Evolutionary conservation across 441 rosid species (phyloP).

Genomic region (Bocquillonia castaneifolia): DNA sequence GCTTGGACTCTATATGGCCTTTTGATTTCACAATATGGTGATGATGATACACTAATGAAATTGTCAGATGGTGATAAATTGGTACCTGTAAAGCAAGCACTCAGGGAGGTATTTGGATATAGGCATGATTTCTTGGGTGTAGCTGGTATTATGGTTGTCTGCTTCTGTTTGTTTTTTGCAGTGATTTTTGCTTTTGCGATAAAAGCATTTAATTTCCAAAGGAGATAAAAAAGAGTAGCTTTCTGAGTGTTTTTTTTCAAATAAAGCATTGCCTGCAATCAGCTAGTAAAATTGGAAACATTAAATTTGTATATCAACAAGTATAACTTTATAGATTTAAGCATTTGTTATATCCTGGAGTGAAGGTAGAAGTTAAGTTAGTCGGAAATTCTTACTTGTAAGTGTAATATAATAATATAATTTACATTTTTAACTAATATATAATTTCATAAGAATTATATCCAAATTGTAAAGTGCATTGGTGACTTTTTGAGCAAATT

Average conservation of each 20-base stretch:
- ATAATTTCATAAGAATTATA: too few relatives aligned
- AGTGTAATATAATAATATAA: too few relatives aligned
- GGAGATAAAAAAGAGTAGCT: slow-evolving; percentile 44
- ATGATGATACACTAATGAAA: slow-evolving; percentile 43
- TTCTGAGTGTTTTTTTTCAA: not conserved
- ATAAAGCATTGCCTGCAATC: not conserved
- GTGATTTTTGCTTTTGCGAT: slow-evolving; percentile 76
- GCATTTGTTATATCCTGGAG: too few relatives aligned
- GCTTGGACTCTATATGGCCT: slow-evolving; percentile 95
- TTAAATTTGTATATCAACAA: too few relatives aligned
- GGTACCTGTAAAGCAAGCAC: slow-evolving; percentile 47
- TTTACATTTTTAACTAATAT: too few relatives aligned
- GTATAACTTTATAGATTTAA: too few relatives aligned
- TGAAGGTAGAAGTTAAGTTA: too few relatives aligned
- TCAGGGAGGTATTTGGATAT: slow-evolving; percentile 55
- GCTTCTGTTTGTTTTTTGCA: slow-evolving; percentile 63
- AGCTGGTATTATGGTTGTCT: slow-evolving; percentile 66
- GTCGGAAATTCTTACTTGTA: too few relatives aligned
- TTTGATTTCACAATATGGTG: slow-evolving; percentile 74
- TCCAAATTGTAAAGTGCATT: too few relatives aligned
- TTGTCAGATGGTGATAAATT: slow-evolving; percentile 50
- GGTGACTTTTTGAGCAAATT: too few relatives aligned
- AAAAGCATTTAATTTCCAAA: slow-evolving; percentile 85
- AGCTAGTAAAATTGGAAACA: too few relatives aligned
- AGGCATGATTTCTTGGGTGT: slow-evolving; percentile 73